phyloP scores from a whole-genome alignment of 176 grass and related monocot genomes.

The Canna indica region DNA sequence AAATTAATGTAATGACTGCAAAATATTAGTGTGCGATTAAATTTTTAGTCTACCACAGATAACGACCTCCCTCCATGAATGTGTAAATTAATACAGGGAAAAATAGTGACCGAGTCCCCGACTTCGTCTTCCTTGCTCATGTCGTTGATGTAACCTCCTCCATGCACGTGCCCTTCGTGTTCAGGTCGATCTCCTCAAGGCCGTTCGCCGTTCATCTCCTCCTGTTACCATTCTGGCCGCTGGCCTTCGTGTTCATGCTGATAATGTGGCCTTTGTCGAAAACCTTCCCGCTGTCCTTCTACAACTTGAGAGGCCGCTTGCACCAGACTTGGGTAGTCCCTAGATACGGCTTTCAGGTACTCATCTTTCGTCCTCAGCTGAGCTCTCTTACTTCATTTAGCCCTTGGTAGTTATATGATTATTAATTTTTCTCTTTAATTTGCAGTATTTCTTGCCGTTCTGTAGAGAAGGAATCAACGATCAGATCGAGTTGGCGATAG shows the following conservation, averaged over 20 bases:
- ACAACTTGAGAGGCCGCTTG: constrained; percentile 15
- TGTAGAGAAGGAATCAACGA: constrained; percentile 13
- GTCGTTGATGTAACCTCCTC: constrained; percentile 18
- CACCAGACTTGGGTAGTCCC: constrained; percentile 26
- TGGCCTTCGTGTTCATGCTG: constrained; percentile 2
- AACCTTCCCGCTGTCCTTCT: constrained; percentile 22
- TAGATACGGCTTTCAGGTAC: constrained; percentile 25
- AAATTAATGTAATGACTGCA: too few relatives aligned
- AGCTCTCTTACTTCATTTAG: background rate
- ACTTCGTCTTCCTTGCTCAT: constrained; percentile 26
- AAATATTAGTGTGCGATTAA: too few relatives aligned
- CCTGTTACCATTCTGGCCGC: constrained; percentile 5
- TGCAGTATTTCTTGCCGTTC: constrained; percentile 24
- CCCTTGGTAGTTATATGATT: background rate
- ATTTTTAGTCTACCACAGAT: too few relatives aligned
- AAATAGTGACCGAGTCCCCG: constrained; percentile 3
- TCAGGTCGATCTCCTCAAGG: background rate
- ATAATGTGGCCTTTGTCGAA: constrained; percentile 19
- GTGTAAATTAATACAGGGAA: background rate
- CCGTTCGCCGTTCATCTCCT: background rate
- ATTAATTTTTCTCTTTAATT: background rate
- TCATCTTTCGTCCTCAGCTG: background rate
- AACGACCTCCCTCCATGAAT: background rate
- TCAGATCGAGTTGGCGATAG: constrained; percentile 23
- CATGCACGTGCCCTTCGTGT: constrained; percentile 17